A percentile compares a stretch with the other conserved stretches of the same genome.
Evolutionary conservation across 2,329 filamentous ascomycete species (phyloP).

Genomic region (Aspergillus ochraceoroseus): DNA sequence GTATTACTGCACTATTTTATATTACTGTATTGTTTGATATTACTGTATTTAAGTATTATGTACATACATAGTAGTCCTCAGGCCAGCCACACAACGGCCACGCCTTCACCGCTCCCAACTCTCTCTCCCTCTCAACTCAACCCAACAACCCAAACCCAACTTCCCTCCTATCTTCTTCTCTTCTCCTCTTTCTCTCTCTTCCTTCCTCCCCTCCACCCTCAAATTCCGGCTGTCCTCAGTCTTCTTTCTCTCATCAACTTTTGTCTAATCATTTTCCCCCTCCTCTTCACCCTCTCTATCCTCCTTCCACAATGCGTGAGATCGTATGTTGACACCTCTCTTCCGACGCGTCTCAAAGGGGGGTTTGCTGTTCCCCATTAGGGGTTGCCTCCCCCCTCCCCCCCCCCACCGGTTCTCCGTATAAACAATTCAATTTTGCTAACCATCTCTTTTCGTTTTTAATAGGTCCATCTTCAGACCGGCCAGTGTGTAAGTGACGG

Average conservation of each 20-base stretch:
- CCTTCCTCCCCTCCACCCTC: slow-evolving; percentile 23
- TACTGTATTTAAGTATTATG: no score
- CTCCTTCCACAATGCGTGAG: slow-evolving; percentile 62
- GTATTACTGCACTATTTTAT: no score
- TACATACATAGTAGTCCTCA: no score
- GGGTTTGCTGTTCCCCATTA: slow-evolving; percentile 25
- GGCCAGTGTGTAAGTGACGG: slow-evolving; percentile 84
- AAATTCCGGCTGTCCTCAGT: slow-evolving; percentile 16
- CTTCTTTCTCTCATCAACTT: slow-evolving; percentile 13
- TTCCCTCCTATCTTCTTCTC: slow-evolving; percentile 24
- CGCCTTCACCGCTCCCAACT: slow-evolving; percentile 32
- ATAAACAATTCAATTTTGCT: slow-evolving; percentile 26
- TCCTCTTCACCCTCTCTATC: slow-evolving; percentile 14
- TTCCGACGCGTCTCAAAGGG: slow-evolving; percentile 35
- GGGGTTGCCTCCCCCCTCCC: slow-evolving; percentile 28
- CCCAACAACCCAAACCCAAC: slow-evolving; percentile 13
- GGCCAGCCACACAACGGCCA: slow-evolving; percentile 26
- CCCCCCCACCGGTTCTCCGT: slow-evolving; percentile 31
- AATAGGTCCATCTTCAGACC: slow-evolving; percentile 98
- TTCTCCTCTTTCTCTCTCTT: slow-evolving; percentile 20
- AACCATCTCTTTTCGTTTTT: slow-evolving; percentile 45
- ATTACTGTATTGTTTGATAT: slow-evolving; percentile 1
- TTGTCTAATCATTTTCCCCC: slow-evolving; percentile 14
- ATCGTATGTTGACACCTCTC: slow-evolving; percentile 54
- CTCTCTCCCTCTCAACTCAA: slow-evolving; percentile 22